Percentiles rank a stretch among this genome's conserved stretches.
Evolutionary conservation across 257 asterid species (phyloP).

Genomic region (Solanum pinnatisectum): DNA sequence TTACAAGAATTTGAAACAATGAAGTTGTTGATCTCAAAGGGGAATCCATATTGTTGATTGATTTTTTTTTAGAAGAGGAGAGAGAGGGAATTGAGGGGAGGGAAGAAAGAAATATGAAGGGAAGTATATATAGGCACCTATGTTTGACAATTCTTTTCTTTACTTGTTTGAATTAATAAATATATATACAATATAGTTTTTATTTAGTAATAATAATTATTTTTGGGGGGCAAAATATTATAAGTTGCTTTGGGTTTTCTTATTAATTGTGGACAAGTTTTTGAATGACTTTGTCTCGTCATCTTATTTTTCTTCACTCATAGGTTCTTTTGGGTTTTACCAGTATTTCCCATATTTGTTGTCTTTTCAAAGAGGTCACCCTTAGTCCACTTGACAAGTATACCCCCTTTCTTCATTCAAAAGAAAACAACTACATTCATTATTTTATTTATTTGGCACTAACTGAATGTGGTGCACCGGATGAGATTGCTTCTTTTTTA

Average conservation of each 20-base stretch:
- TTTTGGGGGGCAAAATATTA: background rate
- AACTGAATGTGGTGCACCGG: no score
- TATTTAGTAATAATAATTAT: background rate
- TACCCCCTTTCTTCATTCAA: conserved; percentile 29
- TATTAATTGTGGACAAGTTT: background rate
- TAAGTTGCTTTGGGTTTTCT: background rate
- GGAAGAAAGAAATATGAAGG: conserved; percentile 1
- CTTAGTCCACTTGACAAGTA: conserved; percentile 7
- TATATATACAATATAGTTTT: background rate
- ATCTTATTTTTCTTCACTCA: conserved; percentile 1
- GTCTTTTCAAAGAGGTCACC: conserved; percentile 24
- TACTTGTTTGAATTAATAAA: conserved; percentile 20
- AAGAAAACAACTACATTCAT: conserved; percentile 9
- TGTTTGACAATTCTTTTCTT: conserved; percentile 28
- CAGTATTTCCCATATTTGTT: background rate
- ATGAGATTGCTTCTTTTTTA: no score
- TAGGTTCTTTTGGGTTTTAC: background rate
- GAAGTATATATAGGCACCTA: background rate
- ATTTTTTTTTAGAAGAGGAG: background rate
- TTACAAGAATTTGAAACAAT: background rate
- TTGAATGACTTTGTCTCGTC: conserved; percentile 8
- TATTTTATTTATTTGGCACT: background rate
- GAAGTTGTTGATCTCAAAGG: background rate
- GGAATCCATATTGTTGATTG: background rate
- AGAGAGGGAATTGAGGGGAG: conserved; percentile 7